phyloP scores from a whole-genome alignment of 495 filamentous ascomycete species.

The Pyrenula massariospora region DNA sequence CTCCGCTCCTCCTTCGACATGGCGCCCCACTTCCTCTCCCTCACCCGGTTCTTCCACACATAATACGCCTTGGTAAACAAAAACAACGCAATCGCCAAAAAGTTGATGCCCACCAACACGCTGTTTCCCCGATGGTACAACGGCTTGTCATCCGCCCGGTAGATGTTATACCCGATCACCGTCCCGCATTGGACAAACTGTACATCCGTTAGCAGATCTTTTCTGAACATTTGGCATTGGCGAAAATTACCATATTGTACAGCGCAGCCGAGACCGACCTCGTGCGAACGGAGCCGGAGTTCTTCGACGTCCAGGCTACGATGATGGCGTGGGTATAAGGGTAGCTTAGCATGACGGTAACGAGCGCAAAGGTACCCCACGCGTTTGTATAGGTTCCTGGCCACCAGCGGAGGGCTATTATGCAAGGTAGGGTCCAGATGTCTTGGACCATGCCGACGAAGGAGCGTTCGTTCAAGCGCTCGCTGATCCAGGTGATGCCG shows the following conservation, averaged over 20 bases:
- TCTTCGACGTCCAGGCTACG: slow-evolving; percentile 54
- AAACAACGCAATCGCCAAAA: slow-evolving; percentile 26
- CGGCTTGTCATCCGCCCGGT: slow-evolving; percentile 42
- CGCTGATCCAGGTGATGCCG: slow-evolving; percentile 40
- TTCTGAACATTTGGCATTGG: no score
- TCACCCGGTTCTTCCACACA: slow-evolving; percentile 16
- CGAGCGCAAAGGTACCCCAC: slow-evolving; percentile 41
- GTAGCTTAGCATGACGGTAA: slow-evolving; percentile 41
- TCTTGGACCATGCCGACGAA: slow-evolving; percentile 37
- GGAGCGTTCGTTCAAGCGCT: slow-evolving; percentile 38
- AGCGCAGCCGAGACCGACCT: slow-evolving; percentile 43
- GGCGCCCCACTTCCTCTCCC: slow-evolving; percentile 21
- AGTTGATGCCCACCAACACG: slow-evolving; percentile 28
- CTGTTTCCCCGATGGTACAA: slow-evolving; percentile 38
- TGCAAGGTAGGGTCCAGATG: slow-evolving; percentile 42
- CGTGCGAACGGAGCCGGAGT: slow-evolving; percentile 57
- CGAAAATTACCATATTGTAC: not conserved
- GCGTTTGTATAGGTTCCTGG: slow-evolving; percentile 20
- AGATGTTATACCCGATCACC: slow-evolving; percentile 41
- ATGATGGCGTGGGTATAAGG: slow-evolving; percentile 57
- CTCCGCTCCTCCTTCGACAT: slow-evolving; percentile 17
- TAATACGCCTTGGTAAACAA: slow-evolving; percentile 22
- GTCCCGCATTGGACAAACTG: slow-evolving; percentile 19
- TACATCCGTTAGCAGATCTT: no score
- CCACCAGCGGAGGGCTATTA: slow-evolving; percentile 38